Evolutionary conservation across 306 rosid species (phyloP), one percentile per base, ranked within the genome.

Genomic region (Cucurbita argyrosperma): DNA sequence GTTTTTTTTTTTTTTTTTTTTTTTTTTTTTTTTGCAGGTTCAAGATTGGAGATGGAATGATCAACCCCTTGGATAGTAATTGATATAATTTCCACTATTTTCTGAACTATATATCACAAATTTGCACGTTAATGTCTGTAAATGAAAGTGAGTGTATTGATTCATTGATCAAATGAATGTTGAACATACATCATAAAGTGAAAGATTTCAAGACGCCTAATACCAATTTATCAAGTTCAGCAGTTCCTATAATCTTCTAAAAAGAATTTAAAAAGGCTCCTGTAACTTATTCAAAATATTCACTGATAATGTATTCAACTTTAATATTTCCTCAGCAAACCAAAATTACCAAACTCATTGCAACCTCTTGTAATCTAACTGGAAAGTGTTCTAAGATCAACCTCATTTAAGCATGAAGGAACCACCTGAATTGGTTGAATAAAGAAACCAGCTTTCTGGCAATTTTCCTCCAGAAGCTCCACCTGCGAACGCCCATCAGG

Each of bases 401-500:
- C 84, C 67, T 83, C 96, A 74, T 80, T 89, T 45, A 91, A 84
- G 65, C 83, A 80, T 51, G 95, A 85, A 70, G 96, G 96, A 78
- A 61, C 72, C 42, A 74, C 79, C 74, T 88, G 52, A 50, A 89
- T 60, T 21, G 83, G 89, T 51, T 66, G 84, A 47, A 91, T 40
- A 71, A 69, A 76, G 66, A 94, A 91, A 68, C 96, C 96, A 76
- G 88, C 95, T 55, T 81, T 70, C n/a, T 45, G 71, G 72, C 99
- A 89, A 63, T 82, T 90, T 35, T 85, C 87, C 83, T 91, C 89
- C 42, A 94, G 81, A 56, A 75, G 95, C 84, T 85, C 79, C 81
- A 80, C 92, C 82, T 91, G 99, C 56, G 84, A 79, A 63, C 83
- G 56, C 51, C 99, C 99, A 13, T 84, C 76, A 0, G 97, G 97